Conservation (phyloP, 129 eudicot genomes). For the Dittrichia graveolens region DNA sequence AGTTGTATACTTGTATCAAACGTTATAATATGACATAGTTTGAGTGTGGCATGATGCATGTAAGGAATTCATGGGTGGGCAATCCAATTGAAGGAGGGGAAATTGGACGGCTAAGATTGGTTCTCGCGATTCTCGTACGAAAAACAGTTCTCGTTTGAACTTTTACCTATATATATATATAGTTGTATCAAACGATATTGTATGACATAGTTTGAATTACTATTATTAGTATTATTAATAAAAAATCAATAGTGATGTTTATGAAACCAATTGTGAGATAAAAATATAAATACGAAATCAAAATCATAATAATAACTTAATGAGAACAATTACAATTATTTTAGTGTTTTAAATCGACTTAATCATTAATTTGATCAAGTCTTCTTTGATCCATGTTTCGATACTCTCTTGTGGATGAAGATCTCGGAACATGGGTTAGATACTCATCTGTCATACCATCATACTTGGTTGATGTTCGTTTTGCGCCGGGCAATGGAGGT, state of each 20-base stretch:
- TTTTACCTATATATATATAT: too few relatives aligned
- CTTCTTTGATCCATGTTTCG: slow-evolving; percentile 40
- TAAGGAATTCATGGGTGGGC: too few relatives aligned
- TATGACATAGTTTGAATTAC: too few relatives aligned
- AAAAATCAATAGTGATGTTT: neutral
- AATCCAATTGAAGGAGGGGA: too few relatives aligned
- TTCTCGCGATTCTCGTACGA: too few relatives aligned
- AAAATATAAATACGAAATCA: slow-evolving; percentile 11
- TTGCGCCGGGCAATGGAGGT: slow-evolving; percentile 51
- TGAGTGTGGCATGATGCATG: too few relatives aligned
- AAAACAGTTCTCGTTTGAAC: too few relatives aligned
- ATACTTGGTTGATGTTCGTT: slow-evolving; percentile 37
- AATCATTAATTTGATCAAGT: slow-evolving; percentile 28
- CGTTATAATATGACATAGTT: too few relatives aligned
- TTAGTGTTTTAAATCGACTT: slow-evolving; percentile 31
- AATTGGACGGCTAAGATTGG: too few relatives aligned
- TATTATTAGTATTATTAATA: neutral
- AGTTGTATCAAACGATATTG: too few relatives aligned
- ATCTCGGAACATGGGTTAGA: slow-evolving; percentile 48
- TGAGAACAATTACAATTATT: slow-evolving; percentile 13
- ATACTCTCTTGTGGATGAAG: slow-evolving; percentile 60
- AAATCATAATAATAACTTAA: slow-evolving; percentile 15
- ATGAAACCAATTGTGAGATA: slow-evolving; percentile 2
- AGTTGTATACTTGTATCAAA: too few relatives aligned
- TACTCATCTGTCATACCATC: slow-evolving; percentile 27